Evolutionary conservation across 1,139 yeast species (phyloP).

Genomic region (Geotrichum reessii): DNA sequence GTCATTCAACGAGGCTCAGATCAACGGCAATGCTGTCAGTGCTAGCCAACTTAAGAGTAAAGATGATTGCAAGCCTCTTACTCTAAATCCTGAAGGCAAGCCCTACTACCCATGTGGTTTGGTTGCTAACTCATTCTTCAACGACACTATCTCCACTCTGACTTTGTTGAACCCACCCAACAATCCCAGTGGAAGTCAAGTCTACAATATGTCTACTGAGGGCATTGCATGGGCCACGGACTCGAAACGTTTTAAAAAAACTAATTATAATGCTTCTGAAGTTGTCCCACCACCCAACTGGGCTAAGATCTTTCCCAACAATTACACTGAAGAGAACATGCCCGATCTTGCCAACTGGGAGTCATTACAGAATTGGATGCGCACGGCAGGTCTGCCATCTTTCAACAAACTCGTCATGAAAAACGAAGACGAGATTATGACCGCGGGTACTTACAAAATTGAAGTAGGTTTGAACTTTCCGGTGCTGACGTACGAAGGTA

Average conservation of each 20-base stretch:
- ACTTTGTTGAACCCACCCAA: constrained; percentile 40
- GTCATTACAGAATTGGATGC: constrained; percentile 97
- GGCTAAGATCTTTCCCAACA: constrained; percentile 77
- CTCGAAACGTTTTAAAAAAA: constrained; percentile 69
- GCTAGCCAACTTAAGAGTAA: constrained; percentile 57
- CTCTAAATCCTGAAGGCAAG: constrained; percentile 46
- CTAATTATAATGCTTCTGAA: constrained; percentile 60
- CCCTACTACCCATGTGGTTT: constrained; percentile 89
- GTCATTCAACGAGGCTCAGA: constrained; percentile 85
- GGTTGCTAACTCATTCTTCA: constrained; percentile 87
- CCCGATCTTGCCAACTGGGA: constrained; percentile 77
- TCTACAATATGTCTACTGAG: constrained; percentile 57
- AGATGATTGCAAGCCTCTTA: constrained; percentile 84
- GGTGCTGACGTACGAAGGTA: constrained; percentile 74
- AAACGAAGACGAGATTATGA: constrained; percentile 60
- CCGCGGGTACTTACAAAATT: constrained; percentile 65
- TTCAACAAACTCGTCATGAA: constrained; percentile 78
- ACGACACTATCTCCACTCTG: constrained; percentile 67
- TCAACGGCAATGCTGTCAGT: constrained; percentile 67
- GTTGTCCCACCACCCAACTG: constrained; percentile 97
- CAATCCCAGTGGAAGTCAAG: constrained; percentile 29
- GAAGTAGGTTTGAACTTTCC: constrained; percentile 83
- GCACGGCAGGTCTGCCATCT: constrained; percentile 81
- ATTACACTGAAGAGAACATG: constrained; percentile 75
- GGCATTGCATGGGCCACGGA: constrained; percentile 90